phyloP scores from a whole-genome alignment of 192 early-diverging fungal genomes.

The Lobosporangium transversale region DNA sequence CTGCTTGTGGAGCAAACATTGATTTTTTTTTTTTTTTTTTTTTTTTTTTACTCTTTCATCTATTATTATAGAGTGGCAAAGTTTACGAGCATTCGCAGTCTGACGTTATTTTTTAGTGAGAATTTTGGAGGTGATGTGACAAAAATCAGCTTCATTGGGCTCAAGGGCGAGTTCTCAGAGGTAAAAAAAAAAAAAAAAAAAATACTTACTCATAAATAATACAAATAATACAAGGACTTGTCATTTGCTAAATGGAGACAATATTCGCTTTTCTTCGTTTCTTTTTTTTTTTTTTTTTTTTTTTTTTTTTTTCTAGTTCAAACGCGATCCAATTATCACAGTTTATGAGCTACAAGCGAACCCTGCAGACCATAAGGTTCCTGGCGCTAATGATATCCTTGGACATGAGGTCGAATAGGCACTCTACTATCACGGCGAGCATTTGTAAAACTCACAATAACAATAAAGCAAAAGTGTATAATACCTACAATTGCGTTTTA shows the following conservation, averaged over 20 bases:
- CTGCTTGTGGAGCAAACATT: not conserved
- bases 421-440: not conserved
- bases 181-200: conserved; percentile 49
- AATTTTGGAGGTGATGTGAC: conserved; percentile 85
- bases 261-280: not conserved
- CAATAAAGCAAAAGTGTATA: not conserved
- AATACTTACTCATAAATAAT: too few relatives aligned
- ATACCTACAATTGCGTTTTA: not conserved
- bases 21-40: too few relatives aligned
- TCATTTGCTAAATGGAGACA: too few relatives aligned
- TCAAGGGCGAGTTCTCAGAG: conserved; percentile 92
- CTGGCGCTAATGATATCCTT: conserved; percentile 55
- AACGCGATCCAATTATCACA: conserved; percentile 74
- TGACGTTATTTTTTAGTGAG: conserved; percentile 84
- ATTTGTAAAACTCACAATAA: not conserved
- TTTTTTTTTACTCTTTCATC: too few relatives aligned
- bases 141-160: conserved; percentile 81
- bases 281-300: not conserved
- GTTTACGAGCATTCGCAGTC: conserved; percentile 79
- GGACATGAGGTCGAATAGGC: conserved; percentile 60
- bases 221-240: too few relatives aligned
- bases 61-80: conserved; percentile 70
- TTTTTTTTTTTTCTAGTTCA: conserved; percentile 49
- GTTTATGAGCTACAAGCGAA: conserved; percentile 79
- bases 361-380: conserved; percentile 76